Evolutionary conservation across 805 yeast genomes (phyloP).

Genomic region (Pichia exigua): DNA sequence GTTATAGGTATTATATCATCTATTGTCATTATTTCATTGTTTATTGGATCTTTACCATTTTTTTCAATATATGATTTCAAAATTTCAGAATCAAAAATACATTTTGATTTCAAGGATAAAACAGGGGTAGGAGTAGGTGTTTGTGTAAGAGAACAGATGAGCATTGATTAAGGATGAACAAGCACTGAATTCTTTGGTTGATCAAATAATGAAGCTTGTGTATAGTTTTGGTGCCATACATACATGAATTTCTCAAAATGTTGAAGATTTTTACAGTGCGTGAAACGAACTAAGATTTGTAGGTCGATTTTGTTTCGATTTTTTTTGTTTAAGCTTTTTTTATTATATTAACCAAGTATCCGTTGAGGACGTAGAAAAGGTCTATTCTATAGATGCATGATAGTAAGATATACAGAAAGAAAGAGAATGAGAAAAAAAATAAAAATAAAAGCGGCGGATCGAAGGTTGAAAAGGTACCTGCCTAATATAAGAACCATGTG

Average conservation of each 20-base stretch:
- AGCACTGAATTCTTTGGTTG: background rate
- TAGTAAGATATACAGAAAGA: constrained; percentile 4
- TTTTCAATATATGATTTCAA: constrained; percentile 56
- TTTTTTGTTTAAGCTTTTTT: background rate
- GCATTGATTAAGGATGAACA: constrained; percentile 5
- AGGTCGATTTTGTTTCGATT: background rate
- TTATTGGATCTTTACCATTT: constrained; percentile 69
- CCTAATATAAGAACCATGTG: background rate
- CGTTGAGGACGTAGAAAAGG: constrained; percentile 17
- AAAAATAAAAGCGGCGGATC: background rate
- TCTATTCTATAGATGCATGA: constrained; percentile 7
- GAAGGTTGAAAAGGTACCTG: constrained; percentile 1
- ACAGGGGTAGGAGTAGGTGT: constrained; percentile 65
- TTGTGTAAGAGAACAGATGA: constrained; percentile 48
- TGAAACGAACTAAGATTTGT: background rate
- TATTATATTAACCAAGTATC: constrained; percentile 9
- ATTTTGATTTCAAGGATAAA: constrained; percentile 61
- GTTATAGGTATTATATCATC: constrained; percentile 48
- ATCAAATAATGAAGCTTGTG: no score
- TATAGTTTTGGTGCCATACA: no score
- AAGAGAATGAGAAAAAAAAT: background rate
- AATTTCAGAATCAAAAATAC: constrained; percentile 58
- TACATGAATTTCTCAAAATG: background rate
- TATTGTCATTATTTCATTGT: constrained; percentile 47
- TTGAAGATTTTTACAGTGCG: background rate